Evolutionary conservation across 2,329 filamentous ascomycete species (phyloP), one percentile per base, ranked within the genome.

Genomic region (Cordyceps cicadae): DNA sequence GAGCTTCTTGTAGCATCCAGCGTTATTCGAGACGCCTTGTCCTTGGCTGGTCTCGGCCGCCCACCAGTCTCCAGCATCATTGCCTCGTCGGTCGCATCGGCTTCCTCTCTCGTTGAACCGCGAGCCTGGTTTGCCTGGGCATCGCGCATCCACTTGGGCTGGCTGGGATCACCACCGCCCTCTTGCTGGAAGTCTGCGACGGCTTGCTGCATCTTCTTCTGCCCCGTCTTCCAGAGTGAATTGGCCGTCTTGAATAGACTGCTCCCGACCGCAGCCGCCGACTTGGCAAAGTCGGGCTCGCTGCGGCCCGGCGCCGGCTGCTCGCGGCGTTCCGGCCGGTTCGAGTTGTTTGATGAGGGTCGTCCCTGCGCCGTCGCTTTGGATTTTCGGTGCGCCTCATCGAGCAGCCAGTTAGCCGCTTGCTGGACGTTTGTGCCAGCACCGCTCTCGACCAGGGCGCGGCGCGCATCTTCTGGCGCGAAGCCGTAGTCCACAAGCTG

Each of bases 401-500:
- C 94, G 41, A 99, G 76, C 11, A 99, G 81, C 86, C 88, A 95
- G 46, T 92, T 87, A 7, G 96, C 90, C 2, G 93, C 93, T 54
- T 86, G 87, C 71, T 96, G 91, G 11, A 96, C 85, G 70, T 97
- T 88, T 1, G 86, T 75, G 2, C 90, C 90, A 3, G 86, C 87
- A 4, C 90, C 88, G 37, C 89, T 96, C 68, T 91, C 88, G 12
- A 86, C 85, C 46, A 99, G 75, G 5, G 92, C 94, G 64, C 87
- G 81, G 59, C 83, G 82, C n/a, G 94, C 88, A 68, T 92, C 91
- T 62, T 96, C 90, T 0, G 86, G 82, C 0, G 90, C 86, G 67
- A 99, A 99, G 0, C 94, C 94, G 84, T 97, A 97, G 66, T 97
- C 93, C 3, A 97, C 86, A 29, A 99, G 77, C 71, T 97, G 91